Evolutionary conservation across 2,329 filamentous ascomycete species (phyloP), one percentile per base, ranked within the genome.

Genomic region (Exophiala mesophila): DNA sequence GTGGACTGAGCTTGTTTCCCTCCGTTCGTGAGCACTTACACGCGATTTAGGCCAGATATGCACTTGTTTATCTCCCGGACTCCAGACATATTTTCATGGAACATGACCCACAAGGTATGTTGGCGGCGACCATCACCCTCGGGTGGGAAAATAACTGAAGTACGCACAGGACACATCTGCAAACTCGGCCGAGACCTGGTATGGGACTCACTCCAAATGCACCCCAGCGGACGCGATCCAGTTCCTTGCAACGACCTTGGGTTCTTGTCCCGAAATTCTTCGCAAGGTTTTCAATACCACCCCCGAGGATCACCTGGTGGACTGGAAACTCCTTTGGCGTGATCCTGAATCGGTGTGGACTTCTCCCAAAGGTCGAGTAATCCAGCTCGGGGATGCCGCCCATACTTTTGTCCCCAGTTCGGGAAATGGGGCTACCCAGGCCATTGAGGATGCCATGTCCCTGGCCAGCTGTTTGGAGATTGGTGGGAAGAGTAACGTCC

Each of bases 381-480:
- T 70, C 16, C 56, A 72, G 2, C 65, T 75, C 17, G 72, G 72
- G 3, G 71, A 74, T 50, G 63, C 71, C 2, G 71, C 72, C 5
- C 72, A 75, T 48, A 64, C 70, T 1, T 70, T 72, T 55, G 58
- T 73, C 3, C 71, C 71, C 0, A 70, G 66, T 3, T 67, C 64
- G 4, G 66, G 68, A n/a, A 66, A 71, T 45, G 71, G 72, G 3
- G 71, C 67, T 0, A 67, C 65, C 12, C 67, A 71, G 54, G 68
- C 68, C 0, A 67, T 74, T 53, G 71, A 74, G 53, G 72, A 74
- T 53, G 71, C 65, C 2, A 64, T 68, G 1, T 67, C 68, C 2
- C 50, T 74, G 3, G 70, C 68, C 2, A 63, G 64, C 1, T 72
- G 65, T 28, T 61, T 73, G 16, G 17, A 47, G 7, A 39, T 55